phyloP scores from a whole-genome alignment of 441 rosid genomes.

The Hura crepitans region DNA sequence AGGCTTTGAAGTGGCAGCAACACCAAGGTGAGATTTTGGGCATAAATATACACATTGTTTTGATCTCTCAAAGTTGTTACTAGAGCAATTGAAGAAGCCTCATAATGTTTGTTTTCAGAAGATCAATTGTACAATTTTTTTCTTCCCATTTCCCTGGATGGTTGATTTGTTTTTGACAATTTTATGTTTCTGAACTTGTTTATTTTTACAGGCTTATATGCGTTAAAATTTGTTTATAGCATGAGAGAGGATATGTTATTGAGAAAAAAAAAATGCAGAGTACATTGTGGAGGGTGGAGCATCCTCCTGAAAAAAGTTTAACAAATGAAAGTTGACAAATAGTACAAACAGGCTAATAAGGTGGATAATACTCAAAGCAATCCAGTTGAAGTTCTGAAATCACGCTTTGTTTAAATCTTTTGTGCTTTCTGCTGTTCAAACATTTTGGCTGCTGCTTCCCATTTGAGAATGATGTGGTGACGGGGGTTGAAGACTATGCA shows the following conservation, averaged over 20 bases:
- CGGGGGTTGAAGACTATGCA: not conserved
- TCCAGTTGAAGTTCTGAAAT: not conserved
- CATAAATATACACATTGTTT: not conserved
- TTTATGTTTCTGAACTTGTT: conserved; percentile 2
- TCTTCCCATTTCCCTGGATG: not conserved
- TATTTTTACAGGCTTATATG: not conserved
- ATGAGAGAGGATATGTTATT: not conserved
- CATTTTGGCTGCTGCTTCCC: not conserved
- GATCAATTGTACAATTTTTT: not conserved
- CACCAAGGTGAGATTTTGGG: conserved; percentile 67
- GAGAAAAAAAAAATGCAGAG: no score
- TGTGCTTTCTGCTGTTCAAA: not conserved
- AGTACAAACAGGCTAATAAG: not conserved
- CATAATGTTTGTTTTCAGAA: not conserved
- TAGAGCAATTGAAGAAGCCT: conserved; percentile 1
- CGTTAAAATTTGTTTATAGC: not conserved
- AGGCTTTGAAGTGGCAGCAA: conserved; percentile 99
- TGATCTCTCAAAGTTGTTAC: conserved; percentile 1
- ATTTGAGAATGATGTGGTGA: not conserved
- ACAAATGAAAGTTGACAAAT: not conserved
- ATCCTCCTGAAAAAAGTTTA: conserved; percentile 4
- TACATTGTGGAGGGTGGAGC: not conserved
- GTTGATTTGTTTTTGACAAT: not conserved
- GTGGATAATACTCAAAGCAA: not conserved
- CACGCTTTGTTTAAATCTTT: not conserved